Base-by-base conservation (phyloP, 345 rosid species). In the Melaleuca quinquenervia region DNA sequence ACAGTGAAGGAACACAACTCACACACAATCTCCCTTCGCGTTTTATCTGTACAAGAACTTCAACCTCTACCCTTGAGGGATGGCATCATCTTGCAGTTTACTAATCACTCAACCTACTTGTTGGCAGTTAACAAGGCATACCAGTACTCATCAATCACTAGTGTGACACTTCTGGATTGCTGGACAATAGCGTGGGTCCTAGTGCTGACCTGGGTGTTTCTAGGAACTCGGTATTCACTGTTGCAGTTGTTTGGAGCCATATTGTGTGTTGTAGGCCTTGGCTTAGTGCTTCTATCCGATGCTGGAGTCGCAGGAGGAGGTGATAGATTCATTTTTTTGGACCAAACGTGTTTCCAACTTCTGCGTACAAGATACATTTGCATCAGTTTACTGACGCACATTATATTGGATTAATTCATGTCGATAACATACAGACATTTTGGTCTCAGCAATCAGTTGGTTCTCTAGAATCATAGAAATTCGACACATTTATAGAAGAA, bases 121-220 rank as follows among this genome's bases (percentile, higher is more conserved):
- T 27, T 50, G 52, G 41, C 90, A 94, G 97, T 90, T 50, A 94
- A 94, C 62, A 86, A 92, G 84, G 95, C 97, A 82, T 94, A 24
- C 84, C 95, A 93, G 87, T 94, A 20, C 90, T 90, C 97, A n/a
- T 94, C 97, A 41, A 88, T 92, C 48, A 93, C 95, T 12, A 93
- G 95, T 50, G 95, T 94, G 85, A 92, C 97, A 36, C 88, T 93
- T 55, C 84, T 94, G 91, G 95, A 93, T 54, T 93, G 94, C 90
- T 92, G 75, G 75, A 91, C 97, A 50, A 76, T 94, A 87, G 88
- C 91, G 7, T 94, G 94, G 93, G 96, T 82, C 20, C 88, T 94
- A 29, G 76, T 88, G 82, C 90, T 94, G 53, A 92, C 97, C 45
- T 90, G 94, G 94, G 45, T 91, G 84, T 89, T 91, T 82, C 91